These are phyloP conservation scores for Mycena metata DNA, from an alignment of 768 basidiomycete genomes.

Conservation along the genomic window DNA sequence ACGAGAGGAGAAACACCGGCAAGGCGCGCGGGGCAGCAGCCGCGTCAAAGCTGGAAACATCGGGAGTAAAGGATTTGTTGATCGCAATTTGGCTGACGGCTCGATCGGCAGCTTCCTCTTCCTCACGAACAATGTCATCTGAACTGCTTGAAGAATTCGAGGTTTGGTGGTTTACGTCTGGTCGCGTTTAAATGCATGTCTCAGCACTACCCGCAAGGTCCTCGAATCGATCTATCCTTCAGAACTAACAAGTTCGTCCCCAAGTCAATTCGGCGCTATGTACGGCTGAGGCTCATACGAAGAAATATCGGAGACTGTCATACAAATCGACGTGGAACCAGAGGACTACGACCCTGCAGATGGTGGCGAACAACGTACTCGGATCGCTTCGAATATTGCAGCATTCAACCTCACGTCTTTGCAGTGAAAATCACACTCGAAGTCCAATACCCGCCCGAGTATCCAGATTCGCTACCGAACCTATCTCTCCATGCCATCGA, in stretches of 20 bases:
- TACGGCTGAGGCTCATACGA: conserved; percentile 65
- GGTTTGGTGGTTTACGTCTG: conserved; percentile 58
- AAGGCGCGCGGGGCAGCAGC: conserved; percentile 8
- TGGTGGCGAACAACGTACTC: conserved; percentile 67
- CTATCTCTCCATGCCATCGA: conserved; percentile 74
- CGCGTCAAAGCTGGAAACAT: conserved; percentile 22
- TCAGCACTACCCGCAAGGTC: conserved; percentile 29
- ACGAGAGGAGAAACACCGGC: conserved; percentile 19
- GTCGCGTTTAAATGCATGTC: conserved; percentile 20
- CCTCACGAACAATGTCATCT: conserved; percentile 62
- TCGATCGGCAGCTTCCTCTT: conserved; percentile 1
- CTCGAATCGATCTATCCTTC: conserved; percentile 93
- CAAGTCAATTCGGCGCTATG: conserved; percentile 46
- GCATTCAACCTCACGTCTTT: conserved; percentile 34
- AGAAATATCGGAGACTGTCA: conserved; percentile 88
- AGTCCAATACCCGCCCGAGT: conserved; percentile 84
- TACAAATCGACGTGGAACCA: conserved; percentile 90
- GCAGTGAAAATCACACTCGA: conserved; percentile 81
- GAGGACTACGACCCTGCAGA: conserved; percentile 73
- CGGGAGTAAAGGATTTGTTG: background rate
- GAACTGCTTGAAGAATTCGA: conserved; percentile 92
- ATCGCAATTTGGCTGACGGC: conserved; percentile 19
- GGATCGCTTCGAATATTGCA: conserved; percentile 41
- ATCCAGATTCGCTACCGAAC: conserved; percentile 87
- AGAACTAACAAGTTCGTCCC: conserved; percentile 88